Percentiles rank a stretch among this genome's conserved stretches.
phyloP scores from a whole-genome alignment of 2,329 filamentous ascomycete species.

The Elsinoe australis region DNA sequence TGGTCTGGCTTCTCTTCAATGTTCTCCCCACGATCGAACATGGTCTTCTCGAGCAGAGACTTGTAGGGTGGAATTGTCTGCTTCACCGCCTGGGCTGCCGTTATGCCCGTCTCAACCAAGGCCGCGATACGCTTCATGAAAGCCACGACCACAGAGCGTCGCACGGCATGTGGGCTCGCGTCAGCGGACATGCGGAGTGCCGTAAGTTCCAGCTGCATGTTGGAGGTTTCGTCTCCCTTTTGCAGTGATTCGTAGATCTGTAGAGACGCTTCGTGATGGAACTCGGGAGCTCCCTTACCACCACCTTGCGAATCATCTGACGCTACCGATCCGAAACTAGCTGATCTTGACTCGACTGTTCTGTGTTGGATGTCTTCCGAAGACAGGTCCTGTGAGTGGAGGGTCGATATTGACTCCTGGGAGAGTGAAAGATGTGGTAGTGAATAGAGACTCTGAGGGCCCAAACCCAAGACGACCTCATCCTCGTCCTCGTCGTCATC shows the following conservation, averaged over 20 bases:
- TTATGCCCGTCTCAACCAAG: conserved; percentile 46
- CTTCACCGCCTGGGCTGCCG: conserved; percentile 36
- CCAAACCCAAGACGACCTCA: conserved; percentile 43
- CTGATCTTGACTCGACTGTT: conserved; percentile 24
- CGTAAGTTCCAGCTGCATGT: conserved; percentile 90
- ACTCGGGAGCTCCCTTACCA: conserved; percentile 46
- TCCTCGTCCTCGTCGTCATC: conserved; percentile 51
- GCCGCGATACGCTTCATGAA: conserved; percentile 76
- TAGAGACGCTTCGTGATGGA: conserved; percentile 79
- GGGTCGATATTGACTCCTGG: conserved; percentile 55
- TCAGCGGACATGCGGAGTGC: conserved; percentile 85
- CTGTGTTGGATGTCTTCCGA: conserved; percentile 31
- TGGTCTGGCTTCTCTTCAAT: conserved; percentile 56
- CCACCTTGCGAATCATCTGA: conserved; percentile 48
- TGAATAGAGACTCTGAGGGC: conserved; percentile 39
- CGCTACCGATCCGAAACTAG: conserved; percentile 43
- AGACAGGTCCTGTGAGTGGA: conserved; percentile 45
- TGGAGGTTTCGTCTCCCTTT: conserved; percentile 62
- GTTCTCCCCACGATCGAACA: conserved; percentile 49
- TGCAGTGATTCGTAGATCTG: conserved; percentile 82
- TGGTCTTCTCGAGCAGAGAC: conserved; percentile 50
- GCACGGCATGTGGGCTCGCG: conserved; percentile 81
- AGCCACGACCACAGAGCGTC: conserved; percentile 74
- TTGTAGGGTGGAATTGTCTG: conserved; percentile 46
- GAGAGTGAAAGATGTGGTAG: conserved; percentile 41